phyloP scores from a whole-genome alignment of 257 asterid genomes.

The Coffea eugenioides region DNA sequence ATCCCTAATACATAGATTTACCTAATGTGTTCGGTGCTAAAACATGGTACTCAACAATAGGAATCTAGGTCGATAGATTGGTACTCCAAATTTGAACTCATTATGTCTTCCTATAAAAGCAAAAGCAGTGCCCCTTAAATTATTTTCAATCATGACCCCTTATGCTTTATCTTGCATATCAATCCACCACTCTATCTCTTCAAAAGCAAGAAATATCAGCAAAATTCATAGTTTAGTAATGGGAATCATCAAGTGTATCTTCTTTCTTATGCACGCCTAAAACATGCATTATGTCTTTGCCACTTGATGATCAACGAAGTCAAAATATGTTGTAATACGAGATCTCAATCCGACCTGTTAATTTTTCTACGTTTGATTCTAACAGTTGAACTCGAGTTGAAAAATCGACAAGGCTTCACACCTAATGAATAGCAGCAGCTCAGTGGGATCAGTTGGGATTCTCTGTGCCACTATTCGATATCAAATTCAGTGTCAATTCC shows the following conservation, averaged over 20 bases:
- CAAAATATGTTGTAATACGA: neutral
- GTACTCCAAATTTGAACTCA: constrained; percentile 25
- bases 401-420: neutral
- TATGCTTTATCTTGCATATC: constrained; percentile 35
- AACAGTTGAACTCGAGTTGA: neutral
- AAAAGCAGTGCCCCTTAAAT: constrained; percentile 30
- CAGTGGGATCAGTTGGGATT: too few relatives aligned
- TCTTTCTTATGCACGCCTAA: neutral
- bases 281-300: neutral
- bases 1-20: too few relatives aligned
- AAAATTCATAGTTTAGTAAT: neutral
- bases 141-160: constrained; percentile 39
- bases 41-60: neutral
- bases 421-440: neutral
- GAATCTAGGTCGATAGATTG: neutral
- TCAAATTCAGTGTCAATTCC: too few relatives aligned
- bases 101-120: constrained; percentile 53
- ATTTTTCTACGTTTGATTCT: neutral
- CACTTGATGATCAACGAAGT: neutral
- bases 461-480: too few relatives aligned
- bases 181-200: constrained; percentile 38
- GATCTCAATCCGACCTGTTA: neutral
- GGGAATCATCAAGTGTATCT: neutral
- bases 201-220: constrained; percentile 27
- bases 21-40: neutral